These are phyloP conservation scores for Lepraria neglecta DNA, from an alignment of 495 filamentous ascomycete species.

Conservation along the genomic window DNA sequence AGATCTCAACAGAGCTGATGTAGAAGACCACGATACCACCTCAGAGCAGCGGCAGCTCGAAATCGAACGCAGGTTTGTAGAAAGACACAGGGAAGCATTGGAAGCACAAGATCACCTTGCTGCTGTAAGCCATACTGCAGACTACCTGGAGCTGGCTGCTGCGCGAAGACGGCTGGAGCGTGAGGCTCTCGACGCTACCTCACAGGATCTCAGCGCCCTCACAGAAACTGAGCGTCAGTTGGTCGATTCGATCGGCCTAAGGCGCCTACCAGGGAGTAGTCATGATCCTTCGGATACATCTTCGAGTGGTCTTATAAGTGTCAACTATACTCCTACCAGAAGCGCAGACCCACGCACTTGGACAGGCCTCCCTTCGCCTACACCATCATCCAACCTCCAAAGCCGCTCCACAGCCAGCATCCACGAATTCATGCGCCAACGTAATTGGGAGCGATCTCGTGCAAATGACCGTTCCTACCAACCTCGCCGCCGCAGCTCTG, in stretches of 20 bases:
- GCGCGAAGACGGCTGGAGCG: constrained; percentile 32
- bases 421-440: constrained; percentile 34
- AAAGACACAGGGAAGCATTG: constrained; percentile 34
- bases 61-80: constrained; percentile 46
- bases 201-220: background rate
- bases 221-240: constrained; percentile 42
- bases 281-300: constrained; percentile 3
- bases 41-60: constrained; percentile 35
- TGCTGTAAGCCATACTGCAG: constrained; percentile 35
- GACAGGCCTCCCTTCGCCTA: constrained; percentile 13
- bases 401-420: constrained; percentile 22
- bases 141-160: constrained; percentile 37
- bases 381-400: constrained; percentile 14
- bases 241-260: constrained; percentile 46
- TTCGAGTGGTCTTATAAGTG: constrained; percentile 20
- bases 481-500: constrained; percentile 42
- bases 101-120: constrained; percentile 27
- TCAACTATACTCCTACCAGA: constrained; percentile 21
- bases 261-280: constrained; percentile 15
- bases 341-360: constrained; percentile 11
- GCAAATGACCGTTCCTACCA: constrained; percentile 33
- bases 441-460: constrained; percentile 29
- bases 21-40: constrained; percentile 40
- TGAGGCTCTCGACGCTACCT: constrained; percentile 11
- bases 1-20: constrained; percentile 39